Conservation (phyloP, 371 early-diverging fungal genomes). For the Chytridium lagenaria region DNA sequence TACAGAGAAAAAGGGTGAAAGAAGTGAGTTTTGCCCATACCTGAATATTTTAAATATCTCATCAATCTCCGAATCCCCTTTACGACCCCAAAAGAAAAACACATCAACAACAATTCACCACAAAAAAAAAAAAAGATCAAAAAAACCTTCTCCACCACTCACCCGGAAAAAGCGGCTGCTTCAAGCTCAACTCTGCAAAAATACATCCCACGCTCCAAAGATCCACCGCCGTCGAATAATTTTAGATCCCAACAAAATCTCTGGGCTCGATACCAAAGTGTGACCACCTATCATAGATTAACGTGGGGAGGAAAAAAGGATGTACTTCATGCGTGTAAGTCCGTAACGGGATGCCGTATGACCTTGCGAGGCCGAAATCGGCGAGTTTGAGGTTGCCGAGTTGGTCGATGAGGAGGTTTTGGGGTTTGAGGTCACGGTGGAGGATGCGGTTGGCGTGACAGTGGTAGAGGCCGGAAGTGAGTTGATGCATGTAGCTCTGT, state of each 20-base stretch:
- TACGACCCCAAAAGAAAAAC: background rate
- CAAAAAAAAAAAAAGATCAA: no score
- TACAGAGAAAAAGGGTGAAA: no score
- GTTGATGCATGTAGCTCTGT: conserved; percentile 91
- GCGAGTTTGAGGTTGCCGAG: conserved; percentile 86
- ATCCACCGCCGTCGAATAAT: conserved; percentile 94
- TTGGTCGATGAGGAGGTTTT: conserved; percentile 88
- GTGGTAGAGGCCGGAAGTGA: conserved; percentile 80
- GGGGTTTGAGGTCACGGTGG: conserved; percentile 93
- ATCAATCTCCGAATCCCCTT: conserved; percentile 96
- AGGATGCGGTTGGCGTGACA: conserved; percentile 88
- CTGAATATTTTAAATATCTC: conserved; percentile 94
- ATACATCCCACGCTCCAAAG: conserved; percentile 99
- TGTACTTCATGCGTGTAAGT: conserved; percentile 94
- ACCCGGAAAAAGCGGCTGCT: conserved; percentile 92
- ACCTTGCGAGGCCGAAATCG: conserved; percentile 93
- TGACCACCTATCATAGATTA: conserved; percentile 71
- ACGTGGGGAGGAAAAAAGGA: background rate
- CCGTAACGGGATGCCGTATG: conserved; percentile 86
- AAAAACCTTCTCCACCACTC: no score
- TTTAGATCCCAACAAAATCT: conserved; percentile 89
- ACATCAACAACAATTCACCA: background rate
- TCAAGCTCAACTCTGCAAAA: conserved; percentile 92
- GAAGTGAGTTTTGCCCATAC: background rate
- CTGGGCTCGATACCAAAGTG: conserved; percentile 98